Base-by-base conservation (phyloP, 352 stramenopile genomes). In the Phytophthora agathidicida region DNA sequence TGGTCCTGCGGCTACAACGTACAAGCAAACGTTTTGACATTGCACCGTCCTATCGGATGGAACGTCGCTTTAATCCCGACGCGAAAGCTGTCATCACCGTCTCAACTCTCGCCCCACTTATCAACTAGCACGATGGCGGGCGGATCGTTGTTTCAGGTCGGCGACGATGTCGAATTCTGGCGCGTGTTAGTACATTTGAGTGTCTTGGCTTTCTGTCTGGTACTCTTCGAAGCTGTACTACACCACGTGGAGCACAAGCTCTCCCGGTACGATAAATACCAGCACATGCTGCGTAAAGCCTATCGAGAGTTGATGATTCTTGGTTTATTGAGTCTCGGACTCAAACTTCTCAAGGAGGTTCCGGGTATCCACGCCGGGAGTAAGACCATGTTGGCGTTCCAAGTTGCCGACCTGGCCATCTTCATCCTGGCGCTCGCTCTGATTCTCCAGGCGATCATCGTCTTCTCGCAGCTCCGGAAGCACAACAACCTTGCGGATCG, bases 261-360 rank as follows among this genome's bases (percentile, higher is more conserved):
- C n/a, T 46, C 69, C 2, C 60, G 50, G 24, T 83, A 77, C 49
- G 72, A 73, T 36, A 91, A 88, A 62, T 91, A 88, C 48, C 54
- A 85, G 43, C 72, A 88, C 32, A 91, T 91, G 68, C 60, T 89
- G 24, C 80, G 69, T 19, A 90, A 90, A 44, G 69, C 66, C 7
- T 89, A 77, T 47, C 48, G 69, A 59, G 79, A 89, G 26, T 68
- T 89, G 24, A 87, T 87, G 79, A 51, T 87, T 14, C 65, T 89
- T 2, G 79, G 79, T 0, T 46, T 89, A 20, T 59, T 89, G n/a
- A 75, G 74, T 35, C 63, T 89, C n/a, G 43, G 60, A 8, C 47
- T 89, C 28, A 89, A 89, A 45, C 16, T 86, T 2, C 42, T 73
- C 42, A 80, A 86, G 41, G 76, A 85, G 20, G 22, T 73, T 0